These are phyloP conservation scores for Phragmites australis DNA, from an alignment of 176 grass and related monocot genomes.

Conservation along the genomic window DNA sequence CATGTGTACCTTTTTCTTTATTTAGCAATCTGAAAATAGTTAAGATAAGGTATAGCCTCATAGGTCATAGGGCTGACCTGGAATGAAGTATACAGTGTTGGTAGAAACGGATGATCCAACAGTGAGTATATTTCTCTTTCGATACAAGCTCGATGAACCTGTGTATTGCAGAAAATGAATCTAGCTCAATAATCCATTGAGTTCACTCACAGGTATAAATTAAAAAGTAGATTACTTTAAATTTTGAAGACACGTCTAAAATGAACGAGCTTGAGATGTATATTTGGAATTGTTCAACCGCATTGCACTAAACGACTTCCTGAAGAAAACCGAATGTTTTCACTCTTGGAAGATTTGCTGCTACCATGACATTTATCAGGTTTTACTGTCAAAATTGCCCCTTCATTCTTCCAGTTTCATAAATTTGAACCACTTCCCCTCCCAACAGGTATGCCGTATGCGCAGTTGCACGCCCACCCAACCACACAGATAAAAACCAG, in stretches of 20 bases:
- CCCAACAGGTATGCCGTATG: neutral
- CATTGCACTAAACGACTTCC: neutral
- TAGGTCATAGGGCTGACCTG: conserved; percentile 57
- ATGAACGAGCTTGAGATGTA: neutral
- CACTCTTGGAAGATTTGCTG: neutral
- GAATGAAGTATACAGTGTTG: conserved; percentile 95
- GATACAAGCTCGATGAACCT: conserved; percentile 94
- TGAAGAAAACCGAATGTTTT: neutral
- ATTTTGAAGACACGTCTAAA: neutral
- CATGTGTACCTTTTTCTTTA: conserved; percentile 11
- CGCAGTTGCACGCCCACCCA: neutral
- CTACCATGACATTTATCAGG: neutral
- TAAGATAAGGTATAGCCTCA: neutral
- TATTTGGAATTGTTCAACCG: neutral
- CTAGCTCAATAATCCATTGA: conserved; percentile 5
- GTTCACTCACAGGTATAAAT: neutral
- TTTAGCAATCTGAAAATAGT: conserved; percentile 28
- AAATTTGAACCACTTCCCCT: neutral
- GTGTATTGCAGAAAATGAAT: conserved; percentile 27
- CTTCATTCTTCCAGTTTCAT: conserved; percentile 16
- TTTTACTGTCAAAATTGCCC: neutral
- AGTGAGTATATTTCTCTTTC: conserved; percentile 98
- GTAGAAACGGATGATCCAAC: conserved; percentile 97
- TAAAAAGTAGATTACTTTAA: neutral
- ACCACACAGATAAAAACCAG: neutral